Conservation (phyloP, 2,329 filamentous ascomycete species). For the Trichoderma semiorbis region DNA sequence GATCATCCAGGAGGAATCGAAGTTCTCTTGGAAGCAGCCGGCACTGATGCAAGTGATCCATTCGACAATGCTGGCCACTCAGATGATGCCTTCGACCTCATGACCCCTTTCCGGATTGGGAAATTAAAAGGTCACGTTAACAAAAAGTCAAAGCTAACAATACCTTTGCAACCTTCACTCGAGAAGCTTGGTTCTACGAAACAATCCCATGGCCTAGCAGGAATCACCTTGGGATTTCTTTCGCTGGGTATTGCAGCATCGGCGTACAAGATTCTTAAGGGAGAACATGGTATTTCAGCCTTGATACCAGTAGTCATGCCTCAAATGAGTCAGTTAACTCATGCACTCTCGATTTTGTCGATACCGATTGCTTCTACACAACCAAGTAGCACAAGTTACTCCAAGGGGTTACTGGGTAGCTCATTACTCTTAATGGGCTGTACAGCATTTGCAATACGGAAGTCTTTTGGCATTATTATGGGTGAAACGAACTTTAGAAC, state of each 20-base stretch:
- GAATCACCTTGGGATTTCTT: not conserved
- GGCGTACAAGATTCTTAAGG: not conserved
- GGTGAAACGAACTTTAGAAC: not conserved
- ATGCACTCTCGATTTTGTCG: not conserved
- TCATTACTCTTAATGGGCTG: not conserved
- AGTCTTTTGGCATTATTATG: not conserved
- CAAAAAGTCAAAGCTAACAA: not conserved
- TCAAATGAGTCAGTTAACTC: not conserved
- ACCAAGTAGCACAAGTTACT: not conserved
- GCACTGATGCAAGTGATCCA: constrained; percentile 72
- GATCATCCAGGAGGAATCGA: constrained; percentile 73
- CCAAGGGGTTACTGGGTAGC: not conserved
- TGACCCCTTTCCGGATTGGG: not conserved
- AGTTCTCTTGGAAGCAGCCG: constrained; percentile 71
- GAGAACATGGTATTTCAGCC: not conserved
- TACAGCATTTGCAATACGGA: not conserved
- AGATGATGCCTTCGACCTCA: not conserved
- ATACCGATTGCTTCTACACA: not conserved
- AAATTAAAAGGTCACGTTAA: not conserved
- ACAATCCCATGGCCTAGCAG: not conserved
- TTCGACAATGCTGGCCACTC: constrained; percentile 52
- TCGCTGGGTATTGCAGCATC: not conserved
- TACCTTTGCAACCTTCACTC: not conserved
- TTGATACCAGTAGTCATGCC: not conserved
- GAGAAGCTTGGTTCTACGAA: not conserved